A percentile compares a stretch with the other conserved stretches of the same genome.
phyloP scores from a whole-genome alignment of 257 asterid species.

The Ajuga chamaepitys region DNA sequence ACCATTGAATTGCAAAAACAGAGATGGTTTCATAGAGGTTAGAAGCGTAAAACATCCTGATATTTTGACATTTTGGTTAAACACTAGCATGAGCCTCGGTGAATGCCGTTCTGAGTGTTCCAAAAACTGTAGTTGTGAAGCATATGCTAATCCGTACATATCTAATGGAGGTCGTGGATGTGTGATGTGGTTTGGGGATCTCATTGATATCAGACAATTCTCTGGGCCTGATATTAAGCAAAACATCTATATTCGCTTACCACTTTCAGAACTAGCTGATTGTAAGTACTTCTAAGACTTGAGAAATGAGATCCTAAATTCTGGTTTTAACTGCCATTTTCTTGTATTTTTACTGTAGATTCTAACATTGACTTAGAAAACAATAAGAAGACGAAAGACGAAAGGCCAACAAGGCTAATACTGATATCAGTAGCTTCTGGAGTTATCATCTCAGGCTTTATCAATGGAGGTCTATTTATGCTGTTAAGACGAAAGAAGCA shows the following conservation, averaged over 20 bases:
- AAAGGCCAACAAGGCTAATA: neutral
- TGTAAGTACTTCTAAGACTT: neutral
- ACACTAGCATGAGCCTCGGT: constrained; percentile 13
- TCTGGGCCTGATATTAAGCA: constrained; percentile 6
- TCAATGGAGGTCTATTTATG: neutral
- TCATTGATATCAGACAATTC: constrained; percentile 8
- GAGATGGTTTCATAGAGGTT: constrained; percentile 21
- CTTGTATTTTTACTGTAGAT: neutral
- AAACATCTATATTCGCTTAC: constrained; percentile 11
- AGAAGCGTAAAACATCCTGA: constrained; percentile 20
- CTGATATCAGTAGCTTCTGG: constrained; percentile 10
- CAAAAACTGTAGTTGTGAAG: constrained; percentile 22
- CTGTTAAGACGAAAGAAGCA: neutral
- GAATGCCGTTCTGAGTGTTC: constrained; percentile 20
- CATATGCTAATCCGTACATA: constrained; percentile 25
- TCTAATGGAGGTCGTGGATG: constrained; percentile 22
- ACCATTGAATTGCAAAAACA: constrained; percentile 7
- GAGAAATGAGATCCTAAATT: neutral
- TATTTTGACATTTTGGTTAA: constrained; percentile 10
- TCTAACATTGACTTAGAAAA: neutral
- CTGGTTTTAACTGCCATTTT: neutral
- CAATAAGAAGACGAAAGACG: too few species aligned
- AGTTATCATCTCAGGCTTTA: constrained; percentile 5
- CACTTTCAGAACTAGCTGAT: constrained; percentile 7
- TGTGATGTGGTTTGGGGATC: constrained; percentile 29